These are phyloP conservation scores for Pyrrhoderma noxium DNA, from an alignment of 1,284 basidiomycete genomes.

Conservation along the genomic window DNA sequence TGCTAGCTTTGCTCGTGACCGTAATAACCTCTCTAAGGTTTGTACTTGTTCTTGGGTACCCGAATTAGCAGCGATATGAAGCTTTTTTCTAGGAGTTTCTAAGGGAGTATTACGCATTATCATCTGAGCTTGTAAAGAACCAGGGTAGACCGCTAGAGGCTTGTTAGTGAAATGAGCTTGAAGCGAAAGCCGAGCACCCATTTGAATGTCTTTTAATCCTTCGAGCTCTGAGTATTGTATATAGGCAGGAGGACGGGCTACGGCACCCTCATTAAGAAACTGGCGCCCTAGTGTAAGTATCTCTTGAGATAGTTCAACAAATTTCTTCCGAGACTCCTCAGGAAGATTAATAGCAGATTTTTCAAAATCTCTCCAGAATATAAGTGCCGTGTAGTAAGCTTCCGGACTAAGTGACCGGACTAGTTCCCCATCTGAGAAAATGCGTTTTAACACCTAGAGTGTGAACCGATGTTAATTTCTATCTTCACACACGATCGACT, in stretches of 20 bases:
- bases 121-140: conserved; percentile 86
- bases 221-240: conserved; percentile 60
- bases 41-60: conserved; percentile 64
- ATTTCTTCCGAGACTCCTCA: conserved; percentile 66
- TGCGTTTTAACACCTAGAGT: conserved; percentile 37
- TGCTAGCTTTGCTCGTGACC: conserved; percentile 72
- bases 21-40: conserved; percentile 70
- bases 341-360: conserved; percentile 94
- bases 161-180: conserved; percentile 70
- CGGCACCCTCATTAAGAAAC: conserved; percentile 66
- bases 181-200: conserved; percentile 60
- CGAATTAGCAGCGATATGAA: conserved; percentile 72
- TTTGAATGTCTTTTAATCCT: conserved; percentile 61
- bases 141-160: conserved; percentile 70
- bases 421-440: conserved; percentile 56
- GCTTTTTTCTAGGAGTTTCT: conserved; percentile 72
- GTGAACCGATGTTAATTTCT: conserved; percentile 25
- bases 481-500: conserved; percentile 29
- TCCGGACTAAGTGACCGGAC: conserved; percentile 57
- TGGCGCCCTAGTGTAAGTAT: conserved; percentile 85
- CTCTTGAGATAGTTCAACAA: conserved; percentile 88
- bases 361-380: conserved; percentile 96
- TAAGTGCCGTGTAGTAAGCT: conserved; percentile 78
- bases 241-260: conserved; percentile 53
- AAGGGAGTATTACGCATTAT: conserved; percentile 82